These are phyloP conservation scores for Collybiopsis luxurians DNA, from an alignment of 768 basidiomycete species.

Conservation along the genomic window DNA sequence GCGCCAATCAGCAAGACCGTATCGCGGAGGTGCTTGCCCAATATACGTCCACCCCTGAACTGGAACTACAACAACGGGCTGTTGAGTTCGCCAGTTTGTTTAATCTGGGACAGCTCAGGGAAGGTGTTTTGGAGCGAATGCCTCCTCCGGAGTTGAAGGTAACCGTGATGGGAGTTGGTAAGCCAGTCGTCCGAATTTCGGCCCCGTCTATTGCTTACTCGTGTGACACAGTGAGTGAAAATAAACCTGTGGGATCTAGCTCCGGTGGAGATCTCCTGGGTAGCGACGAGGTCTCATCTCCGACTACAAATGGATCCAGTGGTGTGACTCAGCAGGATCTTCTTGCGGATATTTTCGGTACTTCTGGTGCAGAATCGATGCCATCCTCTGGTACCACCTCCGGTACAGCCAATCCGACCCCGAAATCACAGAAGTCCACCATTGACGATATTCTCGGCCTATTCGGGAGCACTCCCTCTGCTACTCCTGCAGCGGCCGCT, in stretches of 20 bases:
- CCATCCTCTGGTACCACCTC: constrained; percentile 26
- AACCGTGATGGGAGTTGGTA: constrained; percentile 93
- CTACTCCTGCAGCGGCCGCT: constrained; percentile 29
- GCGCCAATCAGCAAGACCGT: constrained; percentile 67
- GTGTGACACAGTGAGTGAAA: constrained; percentile 74
- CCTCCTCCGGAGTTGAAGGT: constrained; percentile 97
- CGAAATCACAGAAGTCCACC: constrained; percentile 51
- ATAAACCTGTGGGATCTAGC: constrained; percentile 93
- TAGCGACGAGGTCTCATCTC: constrained; percentile 57
- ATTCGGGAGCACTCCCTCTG: constrained; percentile 56
- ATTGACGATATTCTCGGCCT: constrained; percentile 92
- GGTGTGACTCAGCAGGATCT: constrained; percentile 76
- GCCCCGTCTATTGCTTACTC: not conserved
- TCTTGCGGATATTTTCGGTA: constrained; percentile 90
- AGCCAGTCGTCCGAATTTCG: constrained; percentile 18
- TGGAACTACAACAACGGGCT: constrained; percentile 94
- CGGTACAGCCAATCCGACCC: constrained; percentile 37
- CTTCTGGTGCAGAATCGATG: constrained; percentile 35
- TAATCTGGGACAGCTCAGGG: constrained; percentile 66
- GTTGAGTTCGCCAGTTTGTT: constrained; percentile 93
- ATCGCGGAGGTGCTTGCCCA: constrained; percentile 75
- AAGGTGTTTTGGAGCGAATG: constrained; percentile 95
- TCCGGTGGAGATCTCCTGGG: constrained; percentile 79
- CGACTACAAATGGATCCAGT: constrained; percentile 38
- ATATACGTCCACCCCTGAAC: constrained; percentile 84